These are phyloP conservation scores for Botrytis fabae DNA, from an alignment of 2,329 filamentous ascomycete genomes.

Conservation along the genomic window DNA sequence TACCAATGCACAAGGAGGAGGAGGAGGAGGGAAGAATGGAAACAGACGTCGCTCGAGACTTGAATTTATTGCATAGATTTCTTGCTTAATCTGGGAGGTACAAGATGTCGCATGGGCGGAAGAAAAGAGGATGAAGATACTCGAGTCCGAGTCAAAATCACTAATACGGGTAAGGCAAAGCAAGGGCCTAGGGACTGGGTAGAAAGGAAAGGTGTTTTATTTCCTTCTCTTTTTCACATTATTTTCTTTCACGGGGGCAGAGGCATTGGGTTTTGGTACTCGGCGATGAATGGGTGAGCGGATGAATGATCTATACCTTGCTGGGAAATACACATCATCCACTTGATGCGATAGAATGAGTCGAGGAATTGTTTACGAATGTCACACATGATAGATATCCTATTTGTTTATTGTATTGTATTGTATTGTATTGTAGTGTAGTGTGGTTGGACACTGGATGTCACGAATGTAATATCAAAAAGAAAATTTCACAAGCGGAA, in stretches of 20 bases:
- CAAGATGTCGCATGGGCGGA: not conserved
- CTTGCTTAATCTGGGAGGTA: not conserved
- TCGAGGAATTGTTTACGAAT: not conserved
- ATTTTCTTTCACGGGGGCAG: not conserved
- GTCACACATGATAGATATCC: not conserved
- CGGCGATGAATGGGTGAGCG: not conserved
- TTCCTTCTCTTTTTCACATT: not conserved
- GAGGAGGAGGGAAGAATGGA: slow-evolving; percentile 12
- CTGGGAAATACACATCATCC: not conserved
- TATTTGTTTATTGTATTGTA: slow-evolving; percentile 2
- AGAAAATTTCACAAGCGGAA: not conserved
- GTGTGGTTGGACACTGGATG: not conserved
- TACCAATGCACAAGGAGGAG: slow-evolving; percentile 12
- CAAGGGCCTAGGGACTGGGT: not conserved
- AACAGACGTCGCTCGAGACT: slow-evolving; percentile 8
- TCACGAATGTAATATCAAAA: not conserved
- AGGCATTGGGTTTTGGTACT: not conserved
- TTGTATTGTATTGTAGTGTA: not conserved
- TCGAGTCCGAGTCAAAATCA: not conserved
- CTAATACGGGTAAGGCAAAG: not conserved
- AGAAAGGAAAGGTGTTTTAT: slow-evolving; percentile 6
- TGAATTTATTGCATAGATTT: slow-evolving; percentile 19
- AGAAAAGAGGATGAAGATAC: not conserved
- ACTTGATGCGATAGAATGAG: not conserved
- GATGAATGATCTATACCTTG: not conserved